Conservation (phyloP, 1,284 basidiomycete genomes). For the Dichomitus squalens region DNA sequence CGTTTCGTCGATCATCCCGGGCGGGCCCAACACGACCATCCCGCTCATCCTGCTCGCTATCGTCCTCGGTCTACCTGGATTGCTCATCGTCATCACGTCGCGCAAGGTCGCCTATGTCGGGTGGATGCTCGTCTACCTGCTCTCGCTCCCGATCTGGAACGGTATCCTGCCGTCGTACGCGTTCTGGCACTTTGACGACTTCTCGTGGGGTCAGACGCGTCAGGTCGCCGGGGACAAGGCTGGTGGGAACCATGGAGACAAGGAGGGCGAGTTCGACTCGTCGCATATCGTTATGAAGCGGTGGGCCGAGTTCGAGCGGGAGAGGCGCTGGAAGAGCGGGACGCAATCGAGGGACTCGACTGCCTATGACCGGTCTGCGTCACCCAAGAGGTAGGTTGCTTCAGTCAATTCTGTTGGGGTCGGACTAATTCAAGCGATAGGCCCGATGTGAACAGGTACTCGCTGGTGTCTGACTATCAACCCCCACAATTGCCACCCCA, state of each 20-base stretch:
- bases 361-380: constrained; percentile 54
- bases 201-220: constrained; percentile 98
- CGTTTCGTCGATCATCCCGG: constrained; percentile 82
- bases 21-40: constrained; percentile 81
- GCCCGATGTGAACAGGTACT: constrained; percentile 66
- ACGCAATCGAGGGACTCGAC: constrained; percentile 82
- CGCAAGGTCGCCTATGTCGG: constrained; percentile 93
- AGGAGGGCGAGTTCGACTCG: constrained; percentile 96
- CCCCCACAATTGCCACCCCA: constrained; percentile 39
- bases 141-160: constrained; percentile 96
- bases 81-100: constrained; percentile 93
- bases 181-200: constrained; percentile 99
- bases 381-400: constrained; percentile 60
- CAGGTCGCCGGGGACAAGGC: constrained; percentile 79
- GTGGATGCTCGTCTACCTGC: constrained; percentile 96
- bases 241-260: constrained; percentile 73
- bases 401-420: not conserved
- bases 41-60: constrained; percentile 94
- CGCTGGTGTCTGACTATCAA: constrained; percentile 70
- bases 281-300: constrained; percentile 98
- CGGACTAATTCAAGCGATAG: constrained; percentile 29
- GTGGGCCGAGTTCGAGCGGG: constrained; percentile 98
- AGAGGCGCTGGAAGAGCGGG: constrained; percentile 90
- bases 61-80: constrained; percentile 93
- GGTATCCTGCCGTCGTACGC: constrained; percentile 92